A percentile compares a stretch with the other conserved stretches of the same genome.
Evolutionary conservation across 2,329 filamentous ascomycete species (phyloP).

Genomic region (Neophaeococcomyces mojaviensis): DNA sequence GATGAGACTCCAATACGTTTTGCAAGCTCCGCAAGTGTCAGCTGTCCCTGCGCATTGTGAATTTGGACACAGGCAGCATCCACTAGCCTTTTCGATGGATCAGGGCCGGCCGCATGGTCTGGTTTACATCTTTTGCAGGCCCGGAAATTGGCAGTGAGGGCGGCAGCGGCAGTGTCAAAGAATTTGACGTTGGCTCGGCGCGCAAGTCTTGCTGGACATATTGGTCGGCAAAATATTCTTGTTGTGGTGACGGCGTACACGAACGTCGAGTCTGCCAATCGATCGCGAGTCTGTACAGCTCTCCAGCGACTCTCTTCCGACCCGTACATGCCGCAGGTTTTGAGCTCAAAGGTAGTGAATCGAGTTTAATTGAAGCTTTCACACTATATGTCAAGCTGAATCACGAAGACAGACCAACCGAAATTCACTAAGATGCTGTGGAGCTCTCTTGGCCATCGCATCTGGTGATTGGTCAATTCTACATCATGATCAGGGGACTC

Average conservation of each 20-base stretch:
- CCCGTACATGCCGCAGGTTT: too few species aligned
- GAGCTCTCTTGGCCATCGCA: too few species aligned
- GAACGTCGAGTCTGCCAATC: conserved; percentile 39
- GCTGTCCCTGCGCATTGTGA: neutral
- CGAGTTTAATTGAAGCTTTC: too few species aligned
- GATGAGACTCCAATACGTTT: neutral
- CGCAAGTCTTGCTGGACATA: conserved; percentile 51
- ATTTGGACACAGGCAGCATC: neutral
- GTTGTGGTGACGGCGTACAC: conserved; percentile 52
- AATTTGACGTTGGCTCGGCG: conserved; percentile 50
- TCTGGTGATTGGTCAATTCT: too few species aligned
- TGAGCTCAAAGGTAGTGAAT: too few species aligned
- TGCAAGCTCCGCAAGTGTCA: neutral
- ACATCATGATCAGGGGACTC: too few species aligned
- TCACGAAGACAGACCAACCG: too few species aligned
- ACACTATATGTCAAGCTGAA: too few species aligned
- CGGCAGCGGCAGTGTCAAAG: conserved; percentile 41
- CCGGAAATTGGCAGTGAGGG: conserved; percentile 44
- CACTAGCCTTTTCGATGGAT: neutral
- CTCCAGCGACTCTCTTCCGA: conserved; percentile 29
- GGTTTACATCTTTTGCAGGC: conserved; percentile 52
- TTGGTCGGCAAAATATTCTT: conserved; percentile 50
- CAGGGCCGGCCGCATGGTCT: conserved; percentile 25
- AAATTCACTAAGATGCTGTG: too few species aligned
- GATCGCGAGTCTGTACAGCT: conserved; percentile 40